These are phyloP conservation scores for Cystofilobasidium ferigula DNA, from an alignment of 768 basidiomycete species.

Conservation along the genomic window DNA sequence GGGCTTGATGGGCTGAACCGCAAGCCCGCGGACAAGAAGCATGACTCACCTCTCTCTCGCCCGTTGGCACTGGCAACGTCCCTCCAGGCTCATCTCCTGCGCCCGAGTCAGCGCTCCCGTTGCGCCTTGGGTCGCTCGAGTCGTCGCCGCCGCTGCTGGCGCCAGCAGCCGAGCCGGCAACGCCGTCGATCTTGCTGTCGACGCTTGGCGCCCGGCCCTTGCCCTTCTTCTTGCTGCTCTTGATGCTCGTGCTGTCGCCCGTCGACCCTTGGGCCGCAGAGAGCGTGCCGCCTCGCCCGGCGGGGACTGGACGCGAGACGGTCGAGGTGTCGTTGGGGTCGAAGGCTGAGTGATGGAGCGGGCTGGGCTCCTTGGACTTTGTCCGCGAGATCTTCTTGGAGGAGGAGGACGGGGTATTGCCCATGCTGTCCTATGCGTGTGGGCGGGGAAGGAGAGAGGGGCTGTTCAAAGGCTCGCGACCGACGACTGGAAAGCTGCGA, in stretches of 20 bases:
- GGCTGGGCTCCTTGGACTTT: constrained; percentile 19
- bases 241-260: constrained; percentile 10
- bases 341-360: constrained; percentile 18
- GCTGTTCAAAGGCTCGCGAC: not conserved
- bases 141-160: not conserved
- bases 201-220: constrained; percentile 8
- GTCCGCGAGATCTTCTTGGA: constrained; percentile 26
- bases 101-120: not conserved
- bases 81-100: not conserved
- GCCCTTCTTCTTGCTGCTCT: constrained; percentile 19
- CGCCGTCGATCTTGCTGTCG: not conserved
- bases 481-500: no score
- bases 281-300: constrained; percentile 6
- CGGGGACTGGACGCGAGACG: constrained; percentile 18
- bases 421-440: constrained; percentile 5
- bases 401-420: constrained; percentile 16
- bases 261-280: not conserved
- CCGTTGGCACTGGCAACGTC: constrained; percentile 14
- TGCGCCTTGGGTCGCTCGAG: not conserved
- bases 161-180: not conserved
- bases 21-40: not conserved
- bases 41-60: constrained; percentile 19
- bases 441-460: not conserved
- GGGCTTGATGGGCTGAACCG: no score
- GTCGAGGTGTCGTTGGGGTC: constrained; percentile 19